phyloP scores from a whole-genome alignment of 1,139 yeast species.

The Candida labiduridarum region DNA sequence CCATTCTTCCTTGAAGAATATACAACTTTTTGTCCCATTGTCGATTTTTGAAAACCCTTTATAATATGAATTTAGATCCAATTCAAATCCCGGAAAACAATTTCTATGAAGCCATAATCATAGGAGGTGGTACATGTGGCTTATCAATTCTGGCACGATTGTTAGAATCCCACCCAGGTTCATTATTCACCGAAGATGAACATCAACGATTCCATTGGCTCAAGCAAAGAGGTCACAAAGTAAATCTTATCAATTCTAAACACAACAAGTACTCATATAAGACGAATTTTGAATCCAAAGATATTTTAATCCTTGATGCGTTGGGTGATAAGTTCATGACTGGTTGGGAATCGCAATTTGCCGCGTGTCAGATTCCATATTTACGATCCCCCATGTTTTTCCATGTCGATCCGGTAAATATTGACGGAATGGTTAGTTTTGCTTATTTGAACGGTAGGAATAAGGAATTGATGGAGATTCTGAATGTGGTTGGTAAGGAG shows the following conservation, averaged over 20 bases:
- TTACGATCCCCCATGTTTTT: constrained; percentile 55
- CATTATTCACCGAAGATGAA: constrained; percentile 44
- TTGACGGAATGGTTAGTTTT: constrained; percentile 48
- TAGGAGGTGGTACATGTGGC: constrained; percentile 48
- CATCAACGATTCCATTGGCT: constrained; percentile 48
- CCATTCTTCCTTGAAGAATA: background rate
- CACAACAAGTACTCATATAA: constrained; percentile 7
- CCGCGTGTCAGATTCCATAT: constrained; percentile 43
- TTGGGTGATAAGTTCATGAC: constrained; percentile 34
- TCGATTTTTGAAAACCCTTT: background rate
- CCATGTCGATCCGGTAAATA: constrained; percentile 49
- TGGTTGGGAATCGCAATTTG: constrained; percentile 50
- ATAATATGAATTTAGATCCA: constrained; percentile 10
- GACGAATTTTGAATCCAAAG: constrained; percentile 12
- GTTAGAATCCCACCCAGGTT: constrained; percentile 42
- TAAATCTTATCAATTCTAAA: constrained; percentile 24
- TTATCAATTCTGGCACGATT: constrained; percentile 38
- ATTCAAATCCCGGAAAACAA: constrained; percentile 17
- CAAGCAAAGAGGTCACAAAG: constrained; percentile 30
- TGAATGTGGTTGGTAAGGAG: constrained; percentile 50
- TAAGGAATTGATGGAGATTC: constrained; percentile 42
- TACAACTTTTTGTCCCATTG: background rate
- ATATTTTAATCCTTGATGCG: constrained; percentile 37
- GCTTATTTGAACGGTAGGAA: constrained; percentile 37
- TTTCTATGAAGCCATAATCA: constrained; percentile 34